Base-by-base conservation (phyloP, 306 rosid species). In the Mucuna pruriens region DNA sequence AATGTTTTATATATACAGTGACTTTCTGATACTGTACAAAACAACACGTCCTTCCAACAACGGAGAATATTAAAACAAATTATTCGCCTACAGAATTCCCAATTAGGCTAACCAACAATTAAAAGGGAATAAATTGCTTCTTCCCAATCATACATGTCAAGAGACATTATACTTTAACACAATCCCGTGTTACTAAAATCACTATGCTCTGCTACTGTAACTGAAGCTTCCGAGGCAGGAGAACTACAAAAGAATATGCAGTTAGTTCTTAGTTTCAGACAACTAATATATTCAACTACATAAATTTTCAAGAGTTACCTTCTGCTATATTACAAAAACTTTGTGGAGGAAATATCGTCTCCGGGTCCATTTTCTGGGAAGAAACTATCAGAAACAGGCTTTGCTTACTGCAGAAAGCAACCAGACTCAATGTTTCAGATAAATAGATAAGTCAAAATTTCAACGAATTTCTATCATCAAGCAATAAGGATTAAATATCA, bases 321-420 rank as follows among this genome's bases (percentile, higher is more conserved):
- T 96, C 91, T 12, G 74, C 79, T 75, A 93, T 76, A 55, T 83
- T 54, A 80, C 91, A 89, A 84, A 87, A 93, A 73, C 94, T 92
- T 55, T 86, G 83, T 19, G 38, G 90, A 19, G 90, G 90, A 76
- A 93, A 96, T 48, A 96, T 73, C 9, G 70, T 51, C 80, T 82
- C 92, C 1, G 92, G 95, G 45, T 90, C 83, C 69, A 48, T 70
- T 80, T 75, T 51, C 88, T 93, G 97, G 83, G 92, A 80, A 85
- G 90, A 77, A 84, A 86, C 83, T 54, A 57, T 80, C 39, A 33
- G 51, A 52, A 87, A 87, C 78, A 96, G 79, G 65, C 82, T 71
- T 55, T 62, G 87, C 85, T 84, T 96, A 82, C 99, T 96, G 97
- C 85, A 87, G 54, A 84, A 89, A 74, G 46, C 74, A 78, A 84